Evolutionary conservation across 352 stramenopile species (phyloP).

Genomic region (Thraustochytrium striatum): DNA sequence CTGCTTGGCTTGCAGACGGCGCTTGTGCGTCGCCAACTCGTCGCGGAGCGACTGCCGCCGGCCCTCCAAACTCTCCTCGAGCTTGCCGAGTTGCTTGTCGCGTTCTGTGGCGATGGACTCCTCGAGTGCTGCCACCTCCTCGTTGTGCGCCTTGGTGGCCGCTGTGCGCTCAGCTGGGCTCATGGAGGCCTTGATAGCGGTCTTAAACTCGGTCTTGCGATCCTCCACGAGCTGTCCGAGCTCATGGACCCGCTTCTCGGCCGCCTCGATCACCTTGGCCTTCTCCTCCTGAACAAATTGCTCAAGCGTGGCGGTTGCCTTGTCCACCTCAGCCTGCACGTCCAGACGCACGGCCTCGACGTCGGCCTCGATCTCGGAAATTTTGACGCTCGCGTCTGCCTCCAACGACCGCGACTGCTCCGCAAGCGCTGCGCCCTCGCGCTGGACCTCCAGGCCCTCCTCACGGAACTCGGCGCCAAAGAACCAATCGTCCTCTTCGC

Average conservation of each 20-base stretch:
- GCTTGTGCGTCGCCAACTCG: conserved; percentile 1
- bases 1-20: neutral
- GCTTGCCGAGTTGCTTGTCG: conserved; percentile 51
- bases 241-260: conserved; percentile 70
- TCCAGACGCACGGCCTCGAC: conserved; percentile 69
- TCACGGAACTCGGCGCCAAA: conserved; percentile 76
- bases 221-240: conserved; percentile 66
- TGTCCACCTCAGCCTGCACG: conserved; percentile 64
- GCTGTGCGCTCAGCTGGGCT: conserved; percentile 16
- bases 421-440: conserved; percentile 60
- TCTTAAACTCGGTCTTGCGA: conserved; percentile 69
- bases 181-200: neutral
- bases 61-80: conserved; percentile 52
- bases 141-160: conserved; percentile 70
- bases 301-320: conserved; percentile 64
- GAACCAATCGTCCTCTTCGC: conserved; percentile 87
- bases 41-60: conserved; percentile 21
- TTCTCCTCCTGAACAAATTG: conserved; percentile 64
- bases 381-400: conserved; percentile 70
- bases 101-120: conserved; percentile 67
- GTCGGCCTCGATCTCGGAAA: conserved; percentile 72
- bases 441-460: conserved; percentile 65
- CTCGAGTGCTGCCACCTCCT: conserved; percentile 71
- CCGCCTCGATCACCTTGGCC: conserved; percentile 57
- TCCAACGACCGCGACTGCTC: conserved; percentile 60